Evolutionary conservation across 352 stramenopile genomes (phyloP).

Genomic region (Thraustotheca clavata): DNA sequence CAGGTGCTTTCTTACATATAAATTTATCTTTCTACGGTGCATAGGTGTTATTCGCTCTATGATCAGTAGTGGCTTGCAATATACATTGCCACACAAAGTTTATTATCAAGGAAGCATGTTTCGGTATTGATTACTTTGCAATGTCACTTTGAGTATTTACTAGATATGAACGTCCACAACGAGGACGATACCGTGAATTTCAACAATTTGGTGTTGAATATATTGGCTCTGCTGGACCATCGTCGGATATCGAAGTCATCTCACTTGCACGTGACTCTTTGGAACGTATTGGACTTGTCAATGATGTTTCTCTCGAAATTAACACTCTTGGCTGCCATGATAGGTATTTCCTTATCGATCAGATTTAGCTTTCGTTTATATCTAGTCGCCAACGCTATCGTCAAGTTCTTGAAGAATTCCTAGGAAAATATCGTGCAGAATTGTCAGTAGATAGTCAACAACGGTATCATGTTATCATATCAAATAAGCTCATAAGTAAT

Average conservation of each 20-base stretch:
- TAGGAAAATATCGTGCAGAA: slow-evolving; percentile 47
- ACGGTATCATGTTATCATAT: slow-evolving; percentile 27
- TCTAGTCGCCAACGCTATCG: slow-evolving; percentile 59
- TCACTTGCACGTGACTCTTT: slow-evolving; percentile 61
- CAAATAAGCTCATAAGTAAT: neutral
- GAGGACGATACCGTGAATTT: slow-evolving; percentile 80
- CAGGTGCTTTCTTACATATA: slow-evolving; percentile 27
- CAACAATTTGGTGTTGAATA: slow-evolving; percentile 86
- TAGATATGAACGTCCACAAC: slow-evolving; percentile 82
- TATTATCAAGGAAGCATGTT: slow-evolving; percentile 85
- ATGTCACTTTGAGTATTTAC: neutral
- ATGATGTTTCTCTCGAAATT: slow-evolving; percentile 60
- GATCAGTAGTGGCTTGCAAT: slow-evolving; percentile 68
- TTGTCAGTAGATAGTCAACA: slow-evolving; percentile 69
- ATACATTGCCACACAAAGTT: slow-evolving; percentile 67
- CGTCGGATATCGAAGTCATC: slow-evolving; percentile 80
- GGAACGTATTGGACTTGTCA: slow-evolving; percentile 38
- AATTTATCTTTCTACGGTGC: neutral
- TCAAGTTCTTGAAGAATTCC: slow-evolving; percentile 49
- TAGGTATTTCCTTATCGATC: slow-evolving; percentile 32
- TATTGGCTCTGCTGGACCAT: slow-evolving; percentile 62
- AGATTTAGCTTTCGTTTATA: neutral
- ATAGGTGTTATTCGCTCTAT: slow-evolving; percentile 66
- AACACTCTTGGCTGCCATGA: slow-evolving; percentile 76
- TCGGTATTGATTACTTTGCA: slow-evolving; percentile 31